Evolutionary conservation across 1,284 basidiomycete genomes (phyloP).

Genomic region (Ceratorhiza oryzae-sativae): DNA sequence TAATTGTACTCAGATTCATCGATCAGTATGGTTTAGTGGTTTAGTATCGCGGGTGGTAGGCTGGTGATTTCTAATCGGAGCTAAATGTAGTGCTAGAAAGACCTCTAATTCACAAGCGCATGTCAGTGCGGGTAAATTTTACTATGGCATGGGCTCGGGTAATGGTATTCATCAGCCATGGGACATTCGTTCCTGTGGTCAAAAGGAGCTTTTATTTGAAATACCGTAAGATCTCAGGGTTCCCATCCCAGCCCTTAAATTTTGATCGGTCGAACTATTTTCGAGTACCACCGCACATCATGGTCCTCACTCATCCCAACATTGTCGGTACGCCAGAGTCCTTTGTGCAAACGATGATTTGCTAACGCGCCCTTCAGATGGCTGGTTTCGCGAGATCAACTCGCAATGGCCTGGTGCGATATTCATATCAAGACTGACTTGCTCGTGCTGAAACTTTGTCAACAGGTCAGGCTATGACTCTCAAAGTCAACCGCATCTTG

Average conservation of each 20-base stretch:
- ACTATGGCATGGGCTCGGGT: no score
- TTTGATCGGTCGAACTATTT: conserved; percentile 33
- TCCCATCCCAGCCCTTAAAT: conserved; percentile 22
- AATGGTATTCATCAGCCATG: no score
- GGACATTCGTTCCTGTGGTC: no score
- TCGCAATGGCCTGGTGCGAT: conserved; percentile 89
- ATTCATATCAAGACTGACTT: not conserved
- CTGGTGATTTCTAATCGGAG: no score
- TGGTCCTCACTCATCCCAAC: conserved; percentile 42
- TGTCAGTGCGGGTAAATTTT: no score
- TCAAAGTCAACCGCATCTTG: conserved; percentile 95
- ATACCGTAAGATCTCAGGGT: conserved; percentile 37
- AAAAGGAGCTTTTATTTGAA: not conserved
- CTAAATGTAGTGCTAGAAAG: no score
- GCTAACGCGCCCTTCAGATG: conserved; percentile 65
- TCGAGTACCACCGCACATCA: conserved; percentile 7
- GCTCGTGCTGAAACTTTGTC: conserved; percentile 41
- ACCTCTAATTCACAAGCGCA: no score
- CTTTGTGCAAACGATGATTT: not conserved
- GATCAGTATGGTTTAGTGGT: no score
- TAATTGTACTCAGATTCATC: no score
- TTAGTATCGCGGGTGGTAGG: no score
- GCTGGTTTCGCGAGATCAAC: conserved; percentile 98
- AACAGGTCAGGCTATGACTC: conserved; percentile 85
- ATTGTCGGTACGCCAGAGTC: conserved; percentile 31